phyloP scores from a whole-genome alignment of 352 stramenopile genomes.

The Heterotrichella gracilis region DNA sequence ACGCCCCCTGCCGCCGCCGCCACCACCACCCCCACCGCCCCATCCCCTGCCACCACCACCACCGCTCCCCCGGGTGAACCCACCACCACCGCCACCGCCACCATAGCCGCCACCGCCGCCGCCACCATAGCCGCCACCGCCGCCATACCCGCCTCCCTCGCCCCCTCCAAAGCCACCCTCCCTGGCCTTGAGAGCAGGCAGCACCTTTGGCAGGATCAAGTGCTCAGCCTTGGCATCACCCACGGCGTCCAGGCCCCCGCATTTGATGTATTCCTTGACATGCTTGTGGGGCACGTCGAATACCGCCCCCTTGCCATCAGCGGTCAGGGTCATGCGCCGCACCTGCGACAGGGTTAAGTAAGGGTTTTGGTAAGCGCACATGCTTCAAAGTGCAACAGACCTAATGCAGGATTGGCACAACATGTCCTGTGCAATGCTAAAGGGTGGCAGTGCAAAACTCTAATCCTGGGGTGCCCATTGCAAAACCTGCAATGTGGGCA shows the following conservation, averaged over 20 bases:
- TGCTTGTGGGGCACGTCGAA: slow-evolving; percentile 44
- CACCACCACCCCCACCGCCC: slow-evolving; percentile 14
- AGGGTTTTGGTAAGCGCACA: too few relatives aligned
- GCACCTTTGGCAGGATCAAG: slow-evolving; percentile 36
- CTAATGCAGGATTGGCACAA: too few relatives aligned
- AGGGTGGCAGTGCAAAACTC: too few relatives aligned
- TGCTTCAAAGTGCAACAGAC: too few relatives aligned
- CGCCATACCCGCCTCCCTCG: slow-evolving; percentile 15
- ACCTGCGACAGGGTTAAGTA: slow-evolving; percentile 28
- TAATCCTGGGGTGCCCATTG: too few relatives aligned
- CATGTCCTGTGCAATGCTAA: too few relatives aligned
- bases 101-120: slow-evolving; percentile 22
- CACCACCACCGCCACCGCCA: slow-evolving; percentile 23
- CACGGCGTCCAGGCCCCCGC: too few relatives aligned
- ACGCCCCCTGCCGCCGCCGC: slow-evolving; percentile 15
- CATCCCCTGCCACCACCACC: slow-evolving; percentile 23
- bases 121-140: slow-evolving; percentile 24
- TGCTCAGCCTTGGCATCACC: slow-evolving; percentile 32
- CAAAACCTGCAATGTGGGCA: too few relatives aligned
- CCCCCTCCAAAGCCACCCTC: not conserved
- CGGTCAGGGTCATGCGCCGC: slow-evolving; percentile 48
- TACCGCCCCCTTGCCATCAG: slow-evolving; percentile 43
- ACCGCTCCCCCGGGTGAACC: slow-evolving; percentile 22
- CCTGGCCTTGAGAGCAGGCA: slow-evolving; percentile 34
- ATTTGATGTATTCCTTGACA: slow-evolving; percentile 29